Percentiles rank a stretch among this genome's conserved stretches.
Conservation (phyloP, 768 basidiomycete genomes). For the Termitomyces sp. region DNA sequence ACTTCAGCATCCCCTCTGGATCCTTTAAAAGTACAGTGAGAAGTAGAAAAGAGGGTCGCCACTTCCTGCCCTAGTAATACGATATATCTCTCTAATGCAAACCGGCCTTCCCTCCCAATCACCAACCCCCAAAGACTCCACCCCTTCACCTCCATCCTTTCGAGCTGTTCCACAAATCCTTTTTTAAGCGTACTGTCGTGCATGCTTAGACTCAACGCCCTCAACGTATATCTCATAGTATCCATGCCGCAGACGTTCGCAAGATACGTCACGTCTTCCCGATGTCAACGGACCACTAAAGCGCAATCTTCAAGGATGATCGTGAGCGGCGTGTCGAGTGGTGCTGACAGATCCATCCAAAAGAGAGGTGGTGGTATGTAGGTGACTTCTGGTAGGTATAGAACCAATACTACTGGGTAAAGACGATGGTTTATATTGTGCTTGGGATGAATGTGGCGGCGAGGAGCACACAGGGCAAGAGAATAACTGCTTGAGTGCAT, state of each 20-base stretch:
- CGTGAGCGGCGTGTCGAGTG: background rate
- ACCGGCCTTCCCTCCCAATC: background rate
- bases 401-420: too few species aligned
- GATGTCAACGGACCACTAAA: background rate
- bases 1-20: background rate
- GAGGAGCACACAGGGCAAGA: background rate
- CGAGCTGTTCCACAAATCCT: background rate
- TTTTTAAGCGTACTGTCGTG: background rate
- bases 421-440: background rate
- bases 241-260: background rate
- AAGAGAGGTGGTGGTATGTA: background rate
- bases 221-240: background rate
- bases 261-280: background rate
- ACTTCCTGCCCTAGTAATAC: background rate
- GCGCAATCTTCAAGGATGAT: background rate
- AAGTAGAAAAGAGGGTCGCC: background rate
- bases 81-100: background rate
- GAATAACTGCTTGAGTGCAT: too few species aligned
- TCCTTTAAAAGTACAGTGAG: constrained; percentile 2
- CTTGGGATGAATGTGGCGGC: background rate
- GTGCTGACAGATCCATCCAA: background rate
- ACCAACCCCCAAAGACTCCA: background rate
- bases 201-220: too few species aligned
- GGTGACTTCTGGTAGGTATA: background rate
- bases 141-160: background rate